Percentiles rank a stretch among this genome's conserved stretches.
Evolutionary conservation across 768 basidiomycete species (phyloP).

Genomic region (Naematelia encephala): DNA sequence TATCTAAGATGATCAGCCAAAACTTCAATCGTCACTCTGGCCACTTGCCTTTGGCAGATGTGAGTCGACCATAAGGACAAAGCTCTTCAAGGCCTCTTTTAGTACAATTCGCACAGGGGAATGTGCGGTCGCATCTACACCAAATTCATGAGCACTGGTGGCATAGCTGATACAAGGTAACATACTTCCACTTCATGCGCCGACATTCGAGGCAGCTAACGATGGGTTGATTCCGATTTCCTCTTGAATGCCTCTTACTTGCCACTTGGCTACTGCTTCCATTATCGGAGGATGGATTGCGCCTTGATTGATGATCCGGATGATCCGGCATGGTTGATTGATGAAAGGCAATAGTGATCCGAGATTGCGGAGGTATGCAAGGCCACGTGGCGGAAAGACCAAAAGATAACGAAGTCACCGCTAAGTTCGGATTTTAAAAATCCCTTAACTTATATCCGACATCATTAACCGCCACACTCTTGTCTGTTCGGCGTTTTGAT

Average conservation of each 20-base stretch:
- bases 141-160: not conserved
- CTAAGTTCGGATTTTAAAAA: too few relatives aligned
- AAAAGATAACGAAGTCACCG: too few relatives aligned
- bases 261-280: not conserved
- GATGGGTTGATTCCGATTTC: constrained; percentile 8
- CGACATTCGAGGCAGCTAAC: constrained; percentile 8
- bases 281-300: not conserved
- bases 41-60: not conserved
- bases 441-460: not conserved
- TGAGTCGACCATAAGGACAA: not conserved
- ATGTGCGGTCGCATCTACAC: constrained; percentile 6
- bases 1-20: not conserved
- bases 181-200: constrained; percentile 8
- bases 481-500: not conserved
- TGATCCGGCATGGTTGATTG: not conserved
- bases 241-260: not conserved
- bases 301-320: not conserved
- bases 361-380: not conserved
- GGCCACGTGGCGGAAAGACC: too few relatives aligned
- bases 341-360: not conserved
- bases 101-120: constrained; percentile 6
- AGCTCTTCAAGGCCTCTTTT: constrained; percentile 1
- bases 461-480: not conserved
- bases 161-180: not conserved
- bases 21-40: not conserved